Evolutionary conservation across 495 filamentous ascomycete species (phyloP), one percentile per base, ranked within the genome.

Genomic region (Recurvomyces mirabilis): DNA sequence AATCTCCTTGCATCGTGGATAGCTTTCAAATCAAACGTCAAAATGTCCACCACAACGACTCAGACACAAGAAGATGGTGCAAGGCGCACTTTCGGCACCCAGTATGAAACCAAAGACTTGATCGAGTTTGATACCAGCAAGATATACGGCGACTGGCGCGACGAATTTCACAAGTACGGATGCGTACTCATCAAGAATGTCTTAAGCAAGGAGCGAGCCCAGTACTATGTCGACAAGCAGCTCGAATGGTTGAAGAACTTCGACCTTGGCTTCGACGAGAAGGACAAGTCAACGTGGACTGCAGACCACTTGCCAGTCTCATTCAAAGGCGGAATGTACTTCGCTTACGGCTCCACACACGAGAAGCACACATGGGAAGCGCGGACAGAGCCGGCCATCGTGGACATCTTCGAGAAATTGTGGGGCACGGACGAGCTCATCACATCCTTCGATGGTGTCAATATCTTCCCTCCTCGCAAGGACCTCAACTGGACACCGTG

Each of bases 311-410:
- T 68, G 2, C 65, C 65, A 1, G 50, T 62, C 5, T 60, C 51
- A 43, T 64, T 66, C 47, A 68, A 66, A 49, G 60, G 60, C 9
- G 35, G 35, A 15, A 38, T 38, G 35, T 21, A 21, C 15, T 38
- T 38, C 35, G 14, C 35, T 20, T 69, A 69, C 39, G 49, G 47
- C 1, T 56, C 61, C 4, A 49, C 50, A 1, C 67, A 69, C 43
- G 67, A 70, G 42, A 66, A 64, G 28, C 65, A 67, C 46, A 60
- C 65, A 52, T 70, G 67, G 67, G 63, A 70, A 5, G 67, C 67
- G 0, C 57, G 64, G 17, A 62, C 35, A 30, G 68, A 72, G 54
- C 64, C 61, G 10, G 50, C 40, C 4, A 59, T 68, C 1, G 43
- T 65, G 29, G 58, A 65, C 1, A 54, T 54, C 28, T 68, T 68